Evolutionary conservation across 805 yeast genomes (phyloP), one percentile per base, ranked within the genome.

Genomic region (Wickerhamiella vanderwaltii): DNA sequence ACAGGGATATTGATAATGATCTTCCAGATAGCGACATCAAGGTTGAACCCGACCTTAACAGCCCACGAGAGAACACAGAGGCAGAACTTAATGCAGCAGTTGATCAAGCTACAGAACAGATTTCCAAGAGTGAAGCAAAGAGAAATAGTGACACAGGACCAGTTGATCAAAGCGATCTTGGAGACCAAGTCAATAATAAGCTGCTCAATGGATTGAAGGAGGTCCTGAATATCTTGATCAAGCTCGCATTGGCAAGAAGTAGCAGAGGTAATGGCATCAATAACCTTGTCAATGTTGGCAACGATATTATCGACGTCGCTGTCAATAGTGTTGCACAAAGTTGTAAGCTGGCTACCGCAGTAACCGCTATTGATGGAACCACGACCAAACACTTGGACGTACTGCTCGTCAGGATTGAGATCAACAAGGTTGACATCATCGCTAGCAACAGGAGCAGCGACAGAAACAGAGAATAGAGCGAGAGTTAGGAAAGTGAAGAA

Each of bases 111-210:
- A 23, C 15, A 18, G 15, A 35, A 35, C 23, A 22, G 16, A 30
- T 35, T 16, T 5, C 23, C 30, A 17, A 35, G 20, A 4, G 18
- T 15, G 39, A 35, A 25, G 39, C 29, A 25, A 23, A 35, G 30
- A 6, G 29, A 5, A 12, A 35, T 35, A 22, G 15, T 25, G 23
- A 35, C 23, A 30, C 39, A 35, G 30, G 17, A 22, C 39, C 39
- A 35, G 39, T 35, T 25, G 39, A 35, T 35, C 23, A 12, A 24
- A 30, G 25, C 16, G 39, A 35, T 35, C 6, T 16, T 12, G 15
- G 29, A 11, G 19, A 35, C 22, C 5, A 35, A 13, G 39, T 35
- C 39, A 9, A 13, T 6, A 30, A 35, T 18, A 15, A 35, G 30
- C 29, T 24, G 11, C 30, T 25, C 22, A 16, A 16, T 15, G 30